phyloP scores from a whole-genome alignment of 345 rosid genomes.

The Reutealis trisperma region DNA sequence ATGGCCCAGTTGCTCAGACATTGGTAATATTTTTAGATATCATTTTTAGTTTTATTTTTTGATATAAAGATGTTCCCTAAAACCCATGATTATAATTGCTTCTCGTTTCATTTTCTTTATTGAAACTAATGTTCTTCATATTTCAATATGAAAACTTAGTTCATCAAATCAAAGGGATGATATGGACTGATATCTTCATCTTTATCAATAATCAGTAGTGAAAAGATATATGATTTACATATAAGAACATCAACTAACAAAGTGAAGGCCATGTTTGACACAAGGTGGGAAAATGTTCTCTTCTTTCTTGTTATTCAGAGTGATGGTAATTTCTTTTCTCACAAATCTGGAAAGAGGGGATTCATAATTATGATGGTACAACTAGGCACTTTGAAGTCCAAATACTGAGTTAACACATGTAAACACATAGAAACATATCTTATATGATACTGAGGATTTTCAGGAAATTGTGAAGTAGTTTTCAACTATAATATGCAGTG shows the following conservation, averaged over 20 bases:
- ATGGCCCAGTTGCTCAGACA: conserved; percentile 94
- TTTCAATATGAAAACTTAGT: not conserved
- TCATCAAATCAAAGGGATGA: not conserved
- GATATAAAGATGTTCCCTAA: no score
- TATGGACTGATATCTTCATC: not conserved
- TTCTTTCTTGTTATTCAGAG: not conserved
- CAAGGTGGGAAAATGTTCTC: not conserved
- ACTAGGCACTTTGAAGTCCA: not conserved
- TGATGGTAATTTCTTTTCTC: not conserved
- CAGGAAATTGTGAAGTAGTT: not conserved
- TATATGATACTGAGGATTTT: not conserved
- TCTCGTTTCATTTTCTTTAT: not conserved
- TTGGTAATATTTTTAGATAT: conserved; percentile 47
- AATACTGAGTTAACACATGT: not conserved
- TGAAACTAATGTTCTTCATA: not conserved
- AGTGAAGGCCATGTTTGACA: not conserved
- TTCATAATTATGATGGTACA: not conserved
- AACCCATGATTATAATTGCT: not conserved
- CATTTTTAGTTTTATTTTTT: not conserved
- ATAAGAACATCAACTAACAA: not conserved
- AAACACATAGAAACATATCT: not conserved
- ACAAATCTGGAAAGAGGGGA: not conserved
- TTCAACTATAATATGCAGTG: not conserved
- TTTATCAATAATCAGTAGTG: not conserved
- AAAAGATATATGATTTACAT: not conserved